Base-by-base conservation (phyloP, 2,329 filamentous ascomycete species). In the Arthroderma sp. region DNA sequence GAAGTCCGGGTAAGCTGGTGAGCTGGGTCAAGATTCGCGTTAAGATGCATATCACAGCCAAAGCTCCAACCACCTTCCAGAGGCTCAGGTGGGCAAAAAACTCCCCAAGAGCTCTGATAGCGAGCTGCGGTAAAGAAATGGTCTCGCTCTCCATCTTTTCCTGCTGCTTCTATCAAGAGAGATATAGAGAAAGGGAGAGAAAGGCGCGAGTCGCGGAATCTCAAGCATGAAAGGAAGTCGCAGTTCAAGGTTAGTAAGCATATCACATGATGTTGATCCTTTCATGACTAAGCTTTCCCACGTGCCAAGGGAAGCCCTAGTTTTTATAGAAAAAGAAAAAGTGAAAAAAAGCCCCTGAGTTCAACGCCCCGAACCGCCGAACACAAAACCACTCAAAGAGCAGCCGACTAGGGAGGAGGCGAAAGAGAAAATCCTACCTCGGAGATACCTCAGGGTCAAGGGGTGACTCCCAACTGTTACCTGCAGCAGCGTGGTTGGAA, bases 1-100 rank as follows among this genome's bases (percentile, higher is more conserved):
- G 62, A 28, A 64, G 64, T n/a, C 61, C 23, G 6, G 51, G 33
- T 15, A 39, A 61, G 55, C 67, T 70, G 43, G 65, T 67, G 13
- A 74, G 35, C 9, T 69, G 73, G 3, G 68, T 72, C 53, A 69
- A 62, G 43, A 73, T 62, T 47, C 74, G 71, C 8, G 72, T 75
- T 19, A 65, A 60, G 56, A 74, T 65, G 56, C 71, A 73, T 44
- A 66, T 59, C 15, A 67, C 61, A 13, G 69, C 55, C 11, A 74
- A 54, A 15, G 66, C 52, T 3, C 64, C 64, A 13, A 69, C 54
- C 13, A 71, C 56, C 1, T 61, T 66, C 19, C 64, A 62, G 63
- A 67, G 66, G 9, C 39, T 58, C 43, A 59, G 55, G 38, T 54
- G 53, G 11, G 35, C 57, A 1, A 56, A 19, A 33, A 60, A 9